phyloP scores from a whole-genome alignment of 371 early-diverging fungal species.

The Gilbertella persicaria region DNA sequence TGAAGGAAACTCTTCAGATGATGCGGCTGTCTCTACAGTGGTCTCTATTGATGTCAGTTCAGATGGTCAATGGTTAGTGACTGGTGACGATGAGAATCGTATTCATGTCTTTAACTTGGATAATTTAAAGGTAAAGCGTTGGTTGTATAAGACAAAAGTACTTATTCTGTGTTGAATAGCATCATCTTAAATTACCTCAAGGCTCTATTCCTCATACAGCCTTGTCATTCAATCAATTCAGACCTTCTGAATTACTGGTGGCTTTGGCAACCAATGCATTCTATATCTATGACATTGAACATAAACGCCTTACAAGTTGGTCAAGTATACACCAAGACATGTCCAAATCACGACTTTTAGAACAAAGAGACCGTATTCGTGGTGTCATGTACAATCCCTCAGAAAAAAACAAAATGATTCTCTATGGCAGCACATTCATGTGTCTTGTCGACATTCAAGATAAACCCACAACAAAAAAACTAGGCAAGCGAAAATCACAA shows the following conservation, averaged over 20 bases:
- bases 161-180: constrained; percentile 29
- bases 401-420: constrained; percentile 59
- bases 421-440: constrained; percentile 75
- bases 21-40: constrained; percentile 59
- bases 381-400: constrained; percentile 76
- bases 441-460: constrained; percentile 75
- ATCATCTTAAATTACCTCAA: constrained; percentile 71
- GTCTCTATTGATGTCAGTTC: constrained; percentile 68
- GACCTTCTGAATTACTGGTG: constrained; percentile 63
- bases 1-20: constrained; percentile 48
- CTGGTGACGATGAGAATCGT: constrained; percentile 74
- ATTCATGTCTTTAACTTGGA: constrained; percentile 81
- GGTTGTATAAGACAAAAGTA: not conserved
- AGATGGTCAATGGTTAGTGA: constrained; percentile 82
- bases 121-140: constrained; percentile 59
- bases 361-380: constrained; percentile 68
- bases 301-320: constrained; percentile 76
- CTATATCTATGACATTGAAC: constrained; percentile 77
- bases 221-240: constrained; percentile 70
- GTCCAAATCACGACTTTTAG: constrained; percentile 45
- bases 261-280: constrained; percentile 72
- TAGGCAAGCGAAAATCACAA: constrained; percentile 39
- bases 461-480: constrained; percentile 21
- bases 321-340: constrained; percentile 68
- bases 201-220: constrained; percentile 69